Evolutionary conservation across 495 filamentous ascomycete genomes (phyloP).

Genomic region (Schizothecium vesticola): DNA sequence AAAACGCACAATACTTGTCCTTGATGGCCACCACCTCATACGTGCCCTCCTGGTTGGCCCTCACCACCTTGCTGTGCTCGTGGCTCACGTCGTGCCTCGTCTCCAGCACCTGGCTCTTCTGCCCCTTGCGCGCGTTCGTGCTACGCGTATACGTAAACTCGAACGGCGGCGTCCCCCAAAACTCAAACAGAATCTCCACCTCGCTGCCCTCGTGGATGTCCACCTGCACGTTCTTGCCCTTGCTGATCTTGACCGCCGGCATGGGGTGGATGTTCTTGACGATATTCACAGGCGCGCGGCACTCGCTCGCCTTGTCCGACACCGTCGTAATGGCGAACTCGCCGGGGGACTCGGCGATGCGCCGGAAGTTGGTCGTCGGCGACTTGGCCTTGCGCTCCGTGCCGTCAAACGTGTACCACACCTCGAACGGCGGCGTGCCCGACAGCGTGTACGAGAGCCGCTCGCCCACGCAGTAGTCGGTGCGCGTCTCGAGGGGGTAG

Average conservation of each 20-base stretch:
- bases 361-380: conserved; percentile 71
- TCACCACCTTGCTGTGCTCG: conserved; percentile 71
- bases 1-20: conserved; percentile 83
- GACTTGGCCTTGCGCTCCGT: conserved; percentile 71
- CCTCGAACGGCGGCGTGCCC: conserved; percentile 82
- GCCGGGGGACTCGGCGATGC: conserved; percentile 85
- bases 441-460: conserved; percentile 84
- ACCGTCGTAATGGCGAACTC: conserved; percentile 81
- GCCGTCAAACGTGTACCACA: conserved; percentile 85
- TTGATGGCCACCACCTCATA: conserved; percentile 96
- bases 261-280: conserved; percentile 82
- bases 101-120: conserved; percentile 73
- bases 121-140: conserved; percentile 71
- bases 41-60: conserved; percentile 84
- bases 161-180: conserved; percentile 92
- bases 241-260: conserved; percentile 82
- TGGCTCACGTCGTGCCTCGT: conserved; percentile 80
- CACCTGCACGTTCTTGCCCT: conserved; percentile 67
- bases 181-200: conserved; percentile 87
- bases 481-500: conserved; percentile 72
- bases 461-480: conserved; percentile 93
- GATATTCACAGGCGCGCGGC: conserved; percentile 70
- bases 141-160: conserved; percentile 95
- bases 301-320: conserved; percentile 75
- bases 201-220: conserved; percentile 96